A percentile compares a stretch with the other conserved stretches of the same genome.
Conservation (phyloP, 768 basidiomycete species). For the Russula griseocarnosa region DNA sequence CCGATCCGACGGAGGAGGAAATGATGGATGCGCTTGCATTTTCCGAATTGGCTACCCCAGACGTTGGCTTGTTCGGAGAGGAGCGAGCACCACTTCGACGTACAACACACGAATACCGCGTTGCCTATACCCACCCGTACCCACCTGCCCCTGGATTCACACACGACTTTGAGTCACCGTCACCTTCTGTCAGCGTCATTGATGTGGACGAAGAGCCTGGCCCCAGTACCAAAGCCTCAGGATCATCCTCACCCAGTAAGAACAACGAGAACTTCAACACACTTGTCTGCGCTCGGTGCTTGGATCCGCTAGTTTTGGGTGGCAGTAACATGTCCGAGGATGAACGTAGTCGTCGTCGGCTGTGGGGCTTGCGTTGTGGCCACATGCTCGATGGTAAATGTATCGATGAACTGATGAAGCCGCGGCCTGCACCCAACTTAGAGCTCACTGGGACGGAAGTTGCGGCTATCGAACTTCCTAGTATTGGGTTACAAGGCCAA, state of each 20-base stretch:
- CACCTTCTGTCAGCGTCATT: conserved; percentile 43
- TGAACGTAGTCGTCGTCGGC: conserved; percentile 44
- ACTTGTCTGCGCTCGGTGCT: conserved; percentile 65
- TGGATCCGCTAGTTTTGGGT: conserved; percentile 57
- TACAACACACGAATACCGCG: conserved; percentile 46
- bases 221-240: conserved; percentile 27
- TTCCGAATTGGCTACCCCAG: conserved; percentile 17
- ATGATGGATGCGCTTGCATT: conserved; percentile 27
- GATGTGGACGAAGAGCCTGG: conserved; percentile 42
- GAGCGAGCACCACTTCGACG: conserved; percentile 3
- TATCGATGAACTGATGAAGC: conserved; percentile 53
- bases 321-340: conserved; percentile 41
- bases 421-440: conserved; percentile 27
- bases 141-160: conserved; percentile 59
- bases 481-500: not conserved
- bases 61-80: conserved; percentile 4
- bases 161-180: conserved; percentile 53
- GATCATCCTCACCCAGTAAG: conserved; percentile 31
- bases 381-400: conserved; percentile 80
- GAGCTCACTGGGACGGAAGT: not conserved
- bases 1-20: conserved; percentile 24
- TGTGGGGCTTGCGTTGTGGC: conserved; percentile 75
- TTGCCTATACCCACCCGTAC: conserved; percentile 61
- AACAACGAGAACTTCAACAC: conserved; percentile 39
- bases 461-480: not conserved